phyloP scores from a whole-genome alignment of 305 asterid genomes.

The Fraxinus dipetala region DNA sequence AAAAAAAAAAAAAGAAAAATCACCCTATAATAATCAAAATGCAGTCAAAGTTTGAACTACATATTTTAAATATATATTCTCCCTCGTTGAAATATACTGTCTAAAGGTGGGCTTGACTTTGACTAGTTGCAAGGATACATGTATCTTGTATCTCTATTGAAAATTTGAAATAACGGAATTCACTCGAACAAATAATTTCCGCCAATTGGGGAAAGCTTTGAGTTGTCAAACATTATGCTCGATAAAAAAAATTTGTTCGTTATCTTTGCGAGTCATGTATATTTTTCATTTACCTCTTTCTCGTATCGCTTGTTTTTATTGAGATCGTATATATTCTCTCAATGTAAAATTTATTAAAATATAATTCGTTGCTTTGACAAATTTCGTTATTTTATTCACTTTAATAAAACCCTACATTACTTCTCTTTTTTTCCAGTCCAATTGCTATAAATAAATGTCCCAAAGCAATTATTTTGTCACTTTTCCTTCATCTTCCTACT shows the following conservation, averaged over 20 bases:
- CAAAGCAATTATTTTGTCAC: neutral
- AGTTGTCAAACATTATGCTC: too few relatives aligned
- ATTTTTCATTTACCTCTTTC: too few relatives aligned
- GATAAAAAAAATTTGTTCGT: too few relatives aligned
- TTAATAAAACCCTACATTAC: neutral
- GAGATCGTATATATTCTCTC: too few relatives aligned
- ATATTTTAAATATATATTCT: neutral
- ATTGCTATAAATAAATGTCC: neutral
- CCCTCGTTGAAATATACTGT: neutral
- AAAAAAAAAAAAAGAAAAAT: too few relatives aligned
- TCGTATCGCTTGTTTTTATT: neutral
- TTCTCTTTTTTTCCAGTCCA: neutral
- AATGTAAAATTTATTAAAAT: too few relatives aligned
- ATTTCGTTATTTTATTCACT: neutral
- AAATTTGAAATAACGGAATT: too few relatives aligned
- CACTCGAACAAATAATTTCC: too few relatives aligned
- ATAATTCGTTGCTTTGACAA: neutral
- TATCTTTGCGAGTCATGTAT: neutral
- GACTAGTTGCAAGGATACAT: constrained; percentile 16
- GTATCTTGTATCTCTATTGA: neutral
- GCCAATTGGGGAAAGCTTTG: neutral
- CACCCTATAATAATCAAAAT: neutral
- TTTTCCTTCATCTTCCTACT: constrained; percentile 19
- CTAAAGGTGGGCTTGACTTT: constrained; percentile 45
- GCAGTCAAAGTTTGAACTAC: neutral